Base-by-base conservation (phyloP, 495 filamentous ascomycete species). In the Podospora didyma region DNA sequence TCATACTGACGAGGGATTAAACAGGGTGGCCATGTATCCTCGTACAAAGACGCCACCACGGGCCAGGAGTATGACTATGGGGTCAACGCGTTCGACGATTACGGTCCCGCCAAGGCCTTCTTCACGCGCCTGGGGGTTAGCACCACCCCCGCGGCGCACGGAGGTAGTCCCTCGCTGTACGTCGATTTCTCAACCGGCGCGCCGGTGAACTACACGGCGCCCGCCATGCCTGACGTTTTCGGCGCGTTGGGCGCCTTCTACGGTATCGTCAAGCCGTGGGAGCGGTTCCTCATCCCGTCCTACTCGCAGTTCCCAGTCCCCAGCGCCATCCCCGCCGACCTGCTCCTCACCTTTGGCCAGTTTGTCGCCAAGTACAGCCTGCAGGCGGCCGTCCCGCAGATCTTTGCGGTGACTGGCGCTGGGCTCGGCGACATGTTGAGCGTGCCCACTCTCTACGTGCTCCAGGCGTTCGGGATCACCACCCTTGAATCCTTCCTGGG, bases 21-120 rank as follows among this genome's bases (percentile, higher is more conserved):
- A n/a, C 53, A 73, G 75, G 77, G 75, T 51, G 77, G 73, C 57
- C 74, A 74, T 64, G 71, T 73, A 52, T 63, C 69, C 31, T 75
- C 74, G 14, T 79, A 69, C 60, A 59, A 68, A 24, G 73, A 75
- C 49, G 66, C 70, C 7, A 54, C 24, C 34, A 68, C 70, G 23
- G 69, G 65, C 28, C 59, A 21, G 7, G 54, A 68, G 3, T 71
- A 66, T 47, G 70, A 79, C 60, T 77, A 67, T 54, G 77, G 75
- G 26, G 76, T 79, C 10, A 51, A 69, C n/a, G 34, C 52, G 23
- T 71, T 60, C 50, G 62, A 63, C 51, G 60, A 67, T 34, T 65
- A 62, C 52, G 60, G 59, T 41, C 62, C 61, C 19, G 67, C 66
- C 24, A 24, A 17, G 12, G 62, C 46, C 48, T 71, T 71, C 58